Percentiles rank a stretch among this genome's conserved stretches.
Conservation (phyloP, 2,329 filamentous ascomycete species). For the Colletotrichum musae region DNA sequence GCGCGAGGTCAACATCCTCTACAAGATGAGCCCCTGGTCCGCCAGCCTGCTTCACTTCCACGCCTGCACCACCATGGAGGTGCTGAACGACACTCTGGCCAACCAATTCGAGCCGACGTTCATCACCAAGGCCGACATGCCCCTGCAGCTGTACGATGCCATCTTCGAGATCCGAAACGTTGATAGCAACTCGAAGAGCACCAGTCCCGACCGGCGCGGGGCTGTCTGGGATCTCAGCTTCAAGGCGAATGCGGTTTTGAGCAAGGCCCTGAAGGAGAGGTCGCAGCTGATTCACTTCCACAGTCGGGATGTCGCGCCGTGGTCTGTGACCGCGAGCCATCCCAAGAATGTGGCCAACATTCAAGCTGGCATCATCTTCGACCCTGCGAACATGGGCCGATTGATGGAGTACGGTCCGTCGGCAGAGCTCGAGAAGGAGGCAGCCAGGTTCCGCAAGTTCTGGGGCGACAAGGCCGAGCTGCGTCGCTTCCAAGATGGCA, state of each 20-base stretch:
- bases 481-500: constrained; percentile 94
- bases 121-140: constrained; percentile 73
- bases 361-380: constrained; percentile 78
- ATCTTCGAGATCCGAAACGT: constrained; percentile 56
- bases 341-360: constrained; percentile 54
- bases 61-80: constrained; percentile 79
- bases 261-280: constrained; percentile 81
- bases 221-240: constrained; percentile 62
- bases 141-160: constrained; percentile 69
- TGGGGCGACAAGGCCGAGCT: constrained; percentile 97
- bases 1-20: constrained; percentile 84
- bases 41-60: constrained; percentile 81
- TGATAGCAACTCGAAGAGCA: constrained; percentile 46
- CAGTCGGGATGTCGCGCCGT: constrained; percentile 55
- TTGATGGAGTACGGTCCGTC: constrained; percentile 90
- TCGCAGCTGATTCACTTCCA: constrained; percentile 77
- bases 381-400: constrained; percentile 79
- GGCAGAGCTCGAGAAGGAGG: constrained; percentile 87
- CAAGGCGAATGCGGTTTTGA: constrained; percentile 76
- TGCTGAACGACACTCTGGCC: constrained; percentile 79
- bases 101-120: constrained; percentile 91
- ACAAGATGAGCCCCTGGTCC: constrained; percentile 92
- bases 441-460: constrained; percentile 86
- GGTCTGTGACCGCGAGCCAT: constrained; percentile 57
- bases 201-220: constrained; percentile 58